Evolutionary conservation across 2,329 filamentous ascomycete species (phyloP), one percentile per base, ranked within the genome.

Genomic region (Pseudocercospora crystallina): DNA sequence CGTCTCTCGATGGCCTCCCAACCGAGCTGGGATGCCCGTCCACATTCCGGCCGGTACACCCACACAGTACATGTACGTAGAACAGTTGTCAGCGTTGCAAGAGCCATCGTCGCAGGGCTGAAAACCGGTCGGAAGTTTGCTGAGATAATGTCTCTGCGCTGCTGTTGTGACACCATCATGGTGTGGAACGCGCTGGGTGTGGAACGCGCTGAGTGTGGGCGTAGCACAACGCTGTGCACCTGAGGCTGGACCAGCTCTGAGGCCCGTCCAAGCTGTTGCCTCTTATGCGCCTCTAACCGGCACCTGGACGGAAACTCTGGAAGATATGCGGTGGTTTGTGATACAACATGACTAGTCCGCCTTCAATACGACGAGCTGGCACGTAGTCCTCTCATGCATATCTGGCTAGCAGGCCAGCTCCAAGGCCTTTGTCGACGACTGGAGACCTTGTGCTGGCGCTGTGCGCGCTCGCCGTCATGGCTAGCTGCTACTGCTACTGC

Each of bases 101-200:
- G 20, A 7, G 20, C 20, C 20, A 26, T 26, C 20, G 20, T 26
- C 20, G 20, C 20, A 26, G 7, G 20, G 4, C 20, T 7, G 20
- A 26, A 37, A 35, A 47, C 47, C 43, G 42, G 35, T 54, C 48
- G 53, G 53, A 55, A 49, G 48, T 51, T 55, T 55, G 49, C 53
- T 52, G 38, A 20, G 36, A 20, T 41, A 40, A 46, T 15, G 33
- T 26, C 20, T 26, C 20, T 26, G 20, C 20, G 20, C 20, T 26
- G 20, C 20, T 26, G 20, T 26, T 7, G 20, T 26, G 20, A 26
- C 20, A 26, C 20, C 20, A 26, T 26, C 20, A 26, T 26, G 20
- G 20, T n/a, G n/a, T n/a, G n/a, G n/a, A n/a, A n/a, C 20, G 20
- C 20, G 20, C 20, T 26, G 20, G 3, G 20, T 26, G 7, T 26